Evolutionary conservation across 1,284 basidiomycete species (phyloP), one percentile per base, ranked within the genome.

Genomic region (Trichosporon asahii): DNA sequence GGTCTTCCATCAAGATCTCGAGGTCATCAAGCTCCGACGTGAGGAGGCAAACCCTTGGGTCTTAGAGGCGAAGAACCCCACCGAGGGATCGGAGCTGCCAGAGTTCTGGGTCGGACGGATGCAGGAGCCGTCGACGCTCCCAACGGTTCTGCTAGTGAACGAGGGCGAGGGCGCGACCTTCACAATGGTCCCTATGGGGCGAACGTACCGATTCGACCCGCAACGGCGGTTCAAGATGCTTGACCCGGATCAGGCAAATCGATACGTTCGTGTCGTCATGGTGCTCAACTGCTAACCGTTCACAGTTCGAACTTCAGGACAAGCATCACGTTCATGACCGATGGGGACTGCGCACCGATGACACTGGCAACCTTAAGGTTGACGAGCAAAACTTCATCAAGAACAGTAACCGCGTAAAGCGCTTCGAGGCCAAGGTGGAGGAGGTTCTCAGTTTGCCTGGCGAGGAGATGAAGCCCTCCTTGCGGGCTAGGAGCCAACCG

Each of bases 1-100:
- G 70, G 79, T 82, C 21, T 80, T 77, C 69, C 76, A 79, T 66
- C 77, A 78, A 65, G 81, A 82, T 67, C 69, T 78, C 21, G 79
- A 81, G 44, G 75, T 79, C 18, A 80, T 82, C 72, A 71, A 77
- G 60, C 69, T 81, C 7, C 72, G 77, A 15, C 70, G 81, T 37
- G 81, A 82, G 65, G 81, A 82, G 72, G 77, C 77, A 2, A 67
- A 74, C n/a, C 81, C 81, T 4, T 82, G 81, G 81, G 72, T 82
- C 1, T 66, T 82, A 31, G 80, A 82, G 68, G 72, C 73, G 29
- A 76, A 75, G 40, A 75, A 77, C 49, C 75, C 77, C 21, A 71
- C 70, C n/a, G 70, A 71, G 18, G 68, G 73, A 2, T 60, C 63
- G 8, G 61, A 65, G 0, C n/a, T 74, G 44, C 78, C 80, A 0